Base-by-base conservation (phyloP, 306 rosid species). In the Gastrolobium villosum region DNA sequence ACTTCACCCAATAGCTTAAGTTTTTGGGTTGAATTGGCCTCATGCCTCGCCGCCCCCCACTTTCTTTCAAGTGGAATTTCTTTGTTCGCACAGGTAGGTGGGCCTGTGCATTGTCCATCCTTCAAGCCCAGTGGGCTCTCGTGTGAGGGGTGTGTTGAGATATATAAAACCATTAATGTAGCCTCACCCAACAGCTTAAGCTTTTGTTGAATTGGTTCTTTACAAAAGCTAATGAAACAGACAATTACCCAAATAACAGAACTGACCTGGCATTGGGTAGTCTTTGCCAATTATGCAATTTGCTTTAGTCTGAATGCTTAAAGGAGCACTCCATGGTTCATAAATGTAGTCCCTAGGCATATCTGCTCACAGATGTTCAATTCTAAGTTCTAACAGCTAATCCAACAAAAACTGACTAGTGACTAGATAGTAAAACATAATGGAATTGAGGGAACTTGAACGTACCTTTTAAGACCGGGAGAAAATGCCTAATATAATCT, bases 281-380 rank as follows among this genome's bases (percentile, higher is more conserved):
- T 94, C 99, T 84, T 67, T 87, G 84, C 99, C 99, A 61, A 94
- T 83, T 70, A 92, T 82, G 87, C 99, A 94, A 66, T 90, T 94
- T 45, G 97, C 97, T 86, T 90, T 92, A 31, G 82, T 90, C 76
- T 94, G 99, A 70, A 94, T 82, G 81, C 92, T 88, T 67, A 76
- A 69, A 84, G 97, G 99, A 84, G 99, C 99, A 14, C 88, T 90
- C 99, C 99, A 92, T 34, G 99, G 99, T 83, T 92, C 99, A 79
- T 94, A 94, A 59, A 92, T 92, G 89, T 89, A 94, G 81, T 86
- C 86, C 87, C 73, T 90, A 7, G 99, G 99, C 97, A 94, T 94
- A 81, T 90, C 99, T 94, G 79, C 32, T 59, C 50, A 60, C n/a
- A 70, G 14, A 79, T 2, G 30, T 70, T 76, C 55, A 75, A 71